These are phyloP conservation scores for Chytriomyces sp. DNA, from an alignment of 192 early-diverging fungal genomes.

Conservation along the genomic window DNA sequence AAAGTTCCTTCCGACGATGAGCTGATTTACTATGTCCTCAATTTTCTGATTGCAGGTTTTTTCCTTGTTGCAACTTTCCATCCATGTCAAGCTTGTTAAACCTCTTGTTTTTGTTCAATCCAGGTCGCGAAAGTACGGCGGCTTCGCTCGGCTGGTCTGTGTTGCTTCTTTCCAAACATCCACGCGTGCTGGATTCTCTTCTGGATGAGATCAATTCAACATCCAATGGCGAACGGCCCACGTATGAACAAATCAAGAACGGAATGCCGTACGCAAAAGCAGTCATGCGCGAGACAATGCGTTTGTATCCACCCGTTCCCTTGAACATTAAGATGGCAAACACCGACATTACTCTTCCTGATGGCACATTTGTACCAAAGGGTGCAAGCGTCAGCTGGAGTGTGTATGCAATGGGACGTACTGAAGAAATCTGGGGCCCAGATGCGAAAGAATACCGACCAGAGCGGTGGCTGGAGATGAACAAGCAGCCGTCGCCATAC, in stretches of 20 bases:
- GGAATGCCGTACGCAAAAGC: slow-evolving; percentile 61
- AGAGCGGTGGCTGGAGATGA: slow-evolving; percentile 66
- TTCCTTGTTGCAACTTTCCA: background rate
- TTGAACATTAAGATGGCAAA: slow-evolving; percentile 58
- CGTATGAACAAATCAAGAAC: slow-evolving; percentile 46
- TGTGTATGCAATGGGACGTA: slow-evolving; percentile 58
- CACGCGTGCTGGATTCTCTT: slow-evolving; percentile 33
- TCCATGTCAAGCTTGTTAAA: background rate
- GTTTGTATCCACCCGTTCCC: slow-evolving; percentile 73
- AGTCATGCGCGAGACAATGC: slow-evolving; percentile 64
- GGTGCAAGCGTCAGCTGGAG: slow-evolving; percentile 58
- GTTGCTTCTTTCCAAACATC: slow-evolving; percentile 50
- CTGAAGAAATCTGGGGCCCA: slow-evolving; percentile 65
- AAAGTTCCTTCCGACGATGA: slow-evolving; percentile 30
- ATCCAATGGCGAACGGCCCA: slow-evolving; percentile 5
- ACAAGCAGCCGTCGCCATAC: slow-evolving; percentile 39
- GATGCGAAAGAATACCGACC: slow-evolving; percentile 68
- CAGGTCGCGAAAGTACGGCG: slow-evolving; percentile 63
- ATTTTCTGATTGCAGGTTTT: slow-evolving; percentile 50
- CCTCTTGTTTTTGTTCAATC: background rate
- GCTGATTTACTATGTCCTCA: slow-evolving; percentile 47
- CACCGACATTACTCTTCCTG: slow-evolving; percentile 64
- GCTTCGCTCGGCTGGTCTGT: slow-evolving; percentile 63
- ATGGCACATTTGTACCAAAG: slow-evolving; percentile 57
- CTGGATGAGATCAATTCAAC: slow-evolving; percentile 37